A percentile compares a stretch with the other conserved stretches of the same genome.
These are phyloP conservation scores for Citrus australasica DNA, from an alignment of 345 rosid genomes.

Conservation along the genomic window DNA sequence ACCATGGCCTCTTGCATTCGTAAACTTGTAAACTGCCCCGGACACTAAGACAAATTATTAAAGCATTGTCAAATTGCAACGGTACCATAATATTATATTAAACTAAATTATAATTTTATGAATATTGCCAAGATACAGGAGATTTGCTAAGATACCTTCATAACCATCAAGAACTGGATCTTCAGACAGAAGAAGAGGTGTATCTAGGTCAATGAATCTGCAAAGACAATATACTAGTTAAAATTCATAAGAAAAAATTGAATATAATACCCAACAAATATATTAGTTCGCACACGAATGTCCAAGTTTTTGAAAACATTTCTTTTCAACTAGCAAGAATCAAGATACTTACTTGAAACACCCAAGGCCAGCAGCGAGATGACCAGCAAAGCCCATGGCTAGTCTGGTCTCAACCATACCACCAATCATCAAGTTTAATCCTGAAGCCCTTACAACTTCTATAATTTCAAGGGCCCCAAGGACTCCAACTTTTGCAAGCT, in stretches of 20 bases:
- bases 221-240: not conserved
- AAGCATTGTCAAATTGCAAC: not conserved
- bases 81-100: not conserved
- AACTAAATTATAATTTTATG: not conserved
- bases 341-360: conserved; percentile 60
- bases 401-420: conserved; percentile 97
- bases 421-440: conserved; percentile 78
- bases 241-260: not conserved
- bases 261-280: not conserved
- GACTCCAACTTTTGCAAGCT: conserved; percentile 84
- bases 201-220: conserved; percentile 87
- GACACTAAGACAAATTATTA: conserved; percentile 34
- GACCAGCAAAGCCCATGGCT: conserved; percentile 95
- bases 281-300: not conserved
- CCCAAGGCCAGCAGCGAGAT: conserved; percentile 90
- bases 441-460: conserved; percentile 59
- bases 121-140: not conserved
- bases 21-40: conserved; percentile 76
- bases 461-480: conserved; percentile 75
- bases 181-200: conserved; percentile 79
- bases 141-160: conserved; percentile 46
- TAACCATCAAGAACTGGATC: conserved; percentile 92
- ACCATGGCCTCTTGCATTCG: conserved; percentile 73
- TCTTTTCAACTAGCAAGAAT: conserved; percentile 8
- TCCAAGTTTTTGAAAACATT: not conserved